Evolutionary conservation across 768 basidiomycete species (phyloP).

Genomic region (Rossbeevera mucosa): DNA sequence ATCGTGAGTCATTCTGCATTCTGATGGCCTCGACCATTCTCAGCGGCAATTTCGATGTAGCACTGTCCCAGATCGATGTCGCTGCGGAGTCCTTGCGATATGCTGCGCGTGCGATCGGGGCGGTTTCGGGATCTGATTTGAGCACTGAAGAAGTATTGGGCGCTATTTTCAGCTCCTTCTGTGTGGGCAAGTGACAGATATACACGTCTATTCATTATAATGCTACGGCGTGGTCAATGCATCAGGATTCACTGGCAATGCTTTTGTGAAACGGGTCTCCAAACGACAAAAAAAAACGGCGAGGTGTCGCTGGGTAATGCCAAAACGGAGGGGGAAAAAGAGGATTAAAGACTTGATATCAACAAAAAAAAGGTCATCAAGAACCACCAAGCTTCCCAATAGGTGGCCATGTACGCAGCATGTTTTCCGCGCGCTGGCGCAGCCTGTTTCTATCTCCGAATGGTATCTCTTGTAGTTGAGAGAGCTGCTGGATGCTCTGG

Average conservation of each 20-base stretch:
- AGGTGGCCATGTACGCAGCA: slow-evolving; percentile 16
- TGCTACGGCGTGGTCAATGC: slow-evolving; percentile 1
- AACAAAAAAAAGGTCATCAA: slow-evolving; percentile 4
- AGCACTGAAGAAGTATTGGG: slow-evolving; percentile 83
- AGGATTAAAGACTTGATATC: background rate
- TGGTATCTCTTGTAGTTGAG: slow-evolving; percentile 27
- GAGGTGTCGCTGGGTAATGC: background rate
- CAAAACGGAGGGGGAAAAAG: background rate
- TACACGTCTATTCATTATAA: background rate
- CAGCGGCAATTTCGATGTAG: slow-evolving; percentile 30
- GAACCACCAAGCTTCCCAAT: background rate
- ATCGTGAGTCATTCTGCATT: slow-evolving; percentile 21
- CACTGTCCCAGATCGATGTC: slow-evolving; percentile 66
- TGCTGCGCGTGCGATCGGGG: slow-evolving; percentile 78
- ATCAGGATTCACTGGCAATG: background rate
- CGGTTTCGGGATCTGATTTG: slow-evolving; percentile 68
- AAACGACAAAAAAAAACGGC: background rate
- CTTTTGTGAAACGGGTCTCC: background rate
- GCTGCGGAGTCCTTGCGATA: slow-evolving; percentile 88
- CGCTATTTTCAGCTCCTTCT: slow-evolving; percentile 80
- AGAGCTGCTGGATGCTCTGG: slow-evolving; percentile 21
- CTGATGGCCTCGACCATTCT: background rate
- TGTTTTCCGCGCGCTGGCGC: slow-evolving; percentile 18
- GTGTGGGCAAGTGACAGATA: slow-evolving; percentile 68
- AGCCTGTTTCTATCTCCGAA: slow-evolving; percentile 27